Evolutionary conservation across 2,329 filamentous ascomycete genomes (phyloP).

Genomic region (Chrysoporthe cubensis): DNA sequence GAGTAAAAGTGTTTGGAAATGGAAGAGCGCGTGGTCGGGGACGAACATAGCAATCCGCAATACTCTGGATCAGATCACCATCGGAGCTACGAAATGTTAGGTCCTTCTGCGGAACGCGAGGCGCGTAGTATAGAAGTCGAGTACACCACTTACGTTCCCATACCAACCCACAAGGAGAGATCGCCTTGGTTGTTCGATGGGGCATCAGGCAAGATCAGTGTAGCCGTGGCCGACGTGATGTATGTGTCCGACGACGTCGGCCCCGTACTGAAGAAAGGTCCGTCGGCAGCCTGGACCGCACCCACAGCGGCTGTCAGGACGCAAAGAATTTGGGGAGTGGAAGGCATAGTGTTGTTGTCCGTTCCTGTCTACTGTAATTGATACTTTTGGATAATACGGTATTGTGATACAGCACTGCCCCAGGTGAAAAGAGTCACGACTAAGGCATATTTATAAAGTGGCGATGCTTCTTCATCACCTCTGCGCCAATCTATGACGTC

Average conservation of each 20-base stretch:
- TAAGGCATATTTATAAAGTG: neutral
- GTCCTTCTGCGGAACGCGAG: neutral
- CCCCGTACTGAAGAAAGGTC: conserved; percentile 48
- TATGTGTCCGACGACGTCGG: conserved; percentile 44
- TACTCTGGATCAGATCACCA: conserved; percentile 51
- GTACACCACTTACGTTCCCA: conserved; percentile 42
- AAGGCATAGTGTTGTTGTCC: conserved; percentile 10
- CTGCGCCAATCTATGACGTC: neutral
- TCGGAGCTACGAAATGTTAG: conserved; percentile 31
- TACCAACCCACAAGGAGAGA: conserved; percentile 54
- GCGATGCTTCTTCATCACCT: neutral
- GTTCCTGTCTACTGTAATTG: neutral
- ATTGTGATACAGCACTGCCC: neutral
- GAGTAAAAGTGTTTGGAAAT: neutral
- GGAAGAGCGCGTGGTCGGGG: neutral
- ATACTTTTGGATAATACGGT: neutral
- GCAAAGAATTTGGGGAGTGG: conserved; percentile 12
- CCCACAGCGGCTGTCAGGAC: conserved; percentile 29
- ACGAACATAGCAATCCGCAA: conserved; percentile 41
- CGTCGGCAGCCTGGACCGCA: conserved; percentile 37
- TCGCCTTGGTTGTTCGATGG: conserved; percentile 43
- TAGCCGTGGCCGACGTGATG: conserved; percentile 49
- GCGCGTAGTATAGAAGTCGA: neutral
- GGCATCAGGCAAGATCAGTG: conserved; percentile 44
- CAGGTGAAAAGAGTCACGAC: neutral